Percentiles rank a stretch among this genome's conserved stretches.
Evolutionary conservation across 805 yeast species (phyloP).

Genomic region (Komagataella ulmi): DNA sequence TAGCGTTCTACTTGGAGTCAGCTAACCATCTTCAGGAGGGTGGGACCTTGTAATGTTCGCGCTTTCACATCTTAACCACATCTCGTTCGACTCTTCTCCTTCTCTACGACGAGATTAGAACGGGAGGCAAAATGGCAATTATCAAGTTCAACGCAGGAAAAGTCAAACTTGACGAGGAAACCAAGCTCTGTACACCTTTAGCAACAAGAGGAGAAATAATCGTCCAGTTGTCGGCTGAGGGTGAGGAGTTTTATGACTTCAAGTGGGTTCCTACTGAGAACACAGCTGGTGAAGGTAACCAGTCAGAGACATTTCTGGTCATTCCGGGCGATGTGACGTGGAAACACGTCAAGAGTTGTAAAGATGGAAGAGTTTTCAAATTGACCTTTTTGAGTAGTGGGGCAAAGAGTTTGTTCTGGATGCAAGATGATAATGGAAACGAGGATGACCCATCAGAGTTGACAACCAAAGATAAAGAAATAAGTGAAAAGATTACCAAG

Average conservation of each 20-base stretch:
- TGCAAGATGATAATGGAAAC: conserved; percentile 58
- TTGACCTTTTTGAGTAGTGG: conserved; percentile 21
- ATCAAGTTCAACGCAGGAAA: conserved; percentile 65
- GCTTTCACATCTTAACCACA: neutral
- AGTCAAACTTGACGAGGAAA: conserved; percentile 49
- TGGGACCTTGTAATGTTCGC: neutral
- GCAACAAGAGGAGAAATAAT: conserved; percentile 56
- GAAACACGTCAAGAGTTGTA: conserved; percentile 55
- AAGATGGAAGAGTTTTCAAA: conserved; percentile 58
- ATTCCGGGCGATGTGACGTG: conserved; percentile 82
- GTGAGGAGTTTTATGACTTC: conserved; percentile 57
- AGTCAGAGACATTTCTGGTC: conserved; percentile 51
- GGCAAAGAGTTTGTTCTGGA: conserved; percentile 47
- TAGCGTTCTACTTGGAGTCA: too few species aligned
- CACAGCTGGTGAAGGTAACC: conserved; percentile 26
- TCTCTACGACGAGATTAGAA: neutral
- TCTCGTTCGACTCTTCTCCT: neutral
- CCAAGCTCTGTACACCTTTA: conserved; percentile 55
- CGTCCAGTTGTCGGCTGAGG: conserved; percentile 52
- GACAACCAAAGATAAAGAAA: conserved; percentile 42
- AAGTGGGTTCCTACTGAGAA: conserved; percentile 59
- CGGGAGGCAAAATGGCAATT: conserved; percentile 5
- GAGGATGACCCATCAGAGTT: conserved; percentile 46
- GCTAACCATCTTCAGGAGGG: neutral
- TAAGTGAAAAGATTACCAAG: conserved; percentile 32